Evolutionary conservation across 495 filamentous ascomycete genomes (phyloP), one percentile per base, ranked within the genome.

Genomic region (Podospora fimiseda): DNA sequence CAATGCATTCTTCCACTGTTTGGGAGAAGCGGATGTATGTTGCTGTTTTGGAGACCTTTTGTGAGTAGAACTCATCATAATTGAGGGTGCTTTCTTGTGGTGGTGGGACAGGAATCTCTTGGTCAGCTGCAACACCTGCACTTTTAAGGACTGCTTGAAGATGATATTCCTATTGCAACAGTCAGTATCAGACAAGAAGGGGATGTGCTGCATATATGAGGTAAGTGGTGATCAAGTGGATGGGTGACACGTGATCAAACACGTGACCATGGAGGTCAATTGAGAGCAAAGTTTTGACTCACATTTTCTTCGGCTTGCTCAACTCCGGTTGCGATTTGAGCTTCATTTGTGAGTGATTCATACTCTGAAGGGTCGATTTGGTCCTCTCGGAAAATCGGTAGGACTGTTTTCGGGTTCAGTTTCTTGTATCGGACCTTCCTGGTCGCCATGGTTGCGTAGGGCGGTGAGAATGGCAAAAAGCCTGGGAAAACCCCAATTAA

Each of bases 11-110:
- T 72, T 98, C 93, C 44, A 98, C 94, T 2, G 93, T 98, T 52
- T 92, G 90, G 52, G 92, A 96, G 74, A 95, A 98, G 65, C 93
- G 89, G 63, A 97, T 96, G 71, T 96, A 97, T 48, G 90, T 90
- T 55, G 86, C 82, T 24, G 94, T 89, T 63, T 93, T 84, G 63
- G 80, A 78, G 71, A 90, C 95, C 41, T 73, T 70, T 45, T 79
- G 81, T 27, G 88, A 81, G 66, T 97, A 97, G 48, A 96, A 80
- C 55, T 85, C 76, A 61, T 91, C 88, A 86, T 96, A 98, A 66
- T 84, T 78, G 58, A 88, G 78, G 48, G 77, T 78, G 63, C 85
- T 89, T 67, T 90, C 84, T 61, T 92, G 80, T 13, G 81, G 79
- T 60, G 80, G 80, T 43, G 91, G 93, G 27, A 93, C 94, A 30